Evolutionary conservation across 768 basidiomycete species (phyloP).

Genomic region (Hortiboletus campestris): DNA sequence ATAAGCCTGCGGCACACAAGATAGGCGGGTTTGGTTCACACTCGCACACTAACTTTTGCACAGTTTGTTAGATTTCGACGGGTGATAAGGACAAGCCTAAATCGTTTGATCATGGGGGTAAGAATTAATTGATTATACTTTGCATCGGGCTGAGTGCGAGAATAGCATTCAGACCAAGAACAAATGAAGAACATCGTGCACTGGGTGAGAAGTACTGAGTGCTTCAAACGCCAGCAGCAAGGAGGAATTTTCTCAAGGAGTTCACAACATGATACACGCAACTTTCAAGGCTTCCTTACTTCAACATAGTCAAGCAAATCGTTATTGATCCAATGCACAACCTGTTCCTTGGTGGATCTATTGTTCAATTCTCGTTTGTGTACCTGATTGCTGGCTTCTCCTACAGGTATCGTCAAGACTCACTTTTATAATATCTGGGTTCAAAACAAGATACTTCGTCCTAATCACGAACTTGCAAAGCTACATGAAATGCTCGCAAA

Average conservation of each 20-base stretch:
- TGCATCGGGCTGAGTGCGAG: too few species aligned
- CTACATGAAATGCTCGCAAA: constrained; percentile 1
- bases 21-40: neutral
- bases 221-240: neutral
- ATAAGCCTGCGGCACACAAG: neutral
- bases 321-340: neutral
- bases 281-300: neutral
- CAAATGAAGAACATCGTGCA: neutral
- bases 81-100: neutral
- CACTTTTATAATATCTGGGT: constrained; percentile 32
- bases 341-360: too few species aligned
- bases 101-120: neutral
- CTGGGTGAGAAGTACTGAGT: neutral
- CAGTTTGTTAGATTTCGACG: neutral
- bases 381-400: too few species aligned
- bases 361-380: too few species aligned
- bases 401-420: neutral
- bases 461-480: neutral
- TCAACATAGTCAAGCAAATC: neutral
- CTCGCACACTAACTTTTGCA: neutral
- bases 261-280: neutral
- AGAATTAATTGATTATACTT: neutral
- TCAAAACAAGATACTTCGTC: constrained; percentile 14
- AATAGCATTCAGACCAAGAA: neutral
- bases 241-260: neutral